A percentile compares a stretch with the other conserved stretches of the same genome.
These are phyloP conservation scores for Acidiella bohemica DNA, from an alignment of 495 filamentous ascomycete species.

Conservation along the genomic window DNA sequence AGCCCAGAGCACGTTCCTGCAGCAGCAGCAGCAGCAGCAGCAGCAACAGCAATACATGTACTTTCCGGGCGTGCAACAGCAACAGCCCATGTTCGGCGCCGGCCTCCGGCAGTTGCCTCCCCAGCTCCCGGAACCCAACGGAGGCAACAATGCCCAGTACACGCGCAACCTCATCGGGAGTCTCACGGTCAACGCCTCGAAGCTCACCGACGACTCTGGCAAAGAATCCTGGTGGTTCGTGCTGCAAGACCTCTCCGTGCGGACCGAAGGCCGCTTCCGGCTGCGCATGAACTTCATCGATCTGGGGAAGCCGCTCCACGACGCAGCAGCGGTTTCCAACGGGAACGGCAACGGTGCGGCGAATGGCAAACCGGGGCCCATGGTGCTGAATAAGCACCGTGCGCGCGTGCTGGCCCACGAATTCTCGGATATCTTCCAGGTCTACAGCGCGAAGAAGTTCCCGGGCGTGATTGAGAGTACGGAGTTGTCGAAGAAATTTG, in stretches of 20 bases:
- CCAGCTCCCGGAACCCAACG: not conserved
- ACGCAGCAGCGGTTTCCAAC: not conserved
- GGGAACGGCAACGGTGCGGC: constrained; percentile 11
- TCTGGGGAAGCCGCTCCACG: constrained; percentile 40
- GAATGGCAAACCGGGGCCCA: no score
- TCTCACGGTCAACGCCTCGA: constrained; percentile 78
- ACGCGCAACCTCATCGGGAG: constrained; percentile 93
- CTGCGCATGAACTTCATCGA: constrained; percentile 76
- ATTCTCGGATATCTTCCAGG: constrained; percentile 84
- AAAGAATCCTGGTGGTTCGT: constrained; percentile 95
- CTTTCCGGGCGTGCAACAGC: not conserved
- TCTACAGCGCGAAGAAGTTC: constrained; percentile 95
- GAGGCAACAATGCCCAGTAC: no score
- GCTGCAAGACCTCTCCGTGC: constrained; percentile 84
- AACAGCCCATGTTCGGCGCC: not conserved
- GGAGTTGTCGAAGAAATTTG: constrained; percentile 83
- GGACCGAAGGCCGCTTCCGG: constrained; percentile 78
- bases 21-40: not conserved
- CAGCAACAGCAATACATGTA: not conserved
- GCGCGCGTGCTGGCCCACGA: constrained; percentile 77
- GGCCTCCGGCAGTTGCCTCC: not conserved
- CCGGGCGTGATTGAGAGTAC: constrained; percentile 95
- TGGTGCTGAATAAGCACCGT: constrained; percentile 67
- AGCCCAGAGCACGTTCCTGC: not conserved
- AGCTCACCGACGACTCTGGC: constrained; percentile 65